Evolutionary conservation across 1,284 basidiomycete genomes (phyloP), one percentile per base, ranked within the genome.

Genomic region (Ceratobasidium sp.): DNA sequence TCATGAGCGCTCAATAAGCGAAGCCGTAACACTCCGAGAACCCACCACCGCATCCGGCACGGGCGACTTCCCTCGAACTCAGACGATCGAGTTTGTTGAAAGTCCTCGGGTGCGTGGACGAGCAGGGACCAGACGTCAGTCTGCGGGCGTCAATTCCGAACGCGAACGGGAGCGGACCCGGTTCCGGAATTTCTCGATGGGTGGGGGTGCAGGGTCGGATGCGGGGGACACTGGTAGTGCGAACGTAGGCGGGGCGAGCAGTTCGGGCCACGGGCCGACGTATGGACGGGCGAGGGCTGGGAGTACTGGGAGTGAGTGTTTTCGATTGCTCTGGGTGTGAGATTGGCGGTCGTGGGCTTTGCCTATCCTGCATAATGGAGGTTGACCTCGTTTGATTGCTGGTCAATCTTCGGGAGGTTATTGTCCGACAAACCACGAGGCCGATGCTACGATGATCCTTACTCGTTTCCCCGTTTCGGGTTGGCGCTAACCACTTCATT

Each of bases 21-120:
- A 65, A 8, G 35, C 50, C 15, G 32, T 38, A 1, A 43, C 50
- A 13, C 22, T 42, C n/a, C 49, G 34, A 32, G 45, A 47, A 22
- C 55, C 12, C 57, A 64, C 27, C 35, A 62, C 10, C 60, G 69
- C 56, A 15, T 22, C 32, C 27, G 58, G 60, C 31, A 43, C 45
- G 17, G 38, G 73, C 74, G 60, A 78, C 78, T 35, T 83, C 85
- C 49, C 83, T 3, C 78, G 85, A 1, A 82, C 83, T 1, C 82
- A 82, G 71, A 87, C 86, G 0, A 84, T 87, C 69, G 86, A 86
- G 64, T 86, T 86, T 70, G 79, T 81, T 15, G 73, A 75, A 69
- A 50, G 77, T 73, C 60, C 77, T 74, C 43, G 70, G 71, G 17
- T 27, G 40, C 64, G 72, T 47, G 64, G 65, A 34, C 42, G 64